Percentiles rank a stretch among this genome's conserved stretches.
Evolutionary conservation across 352 stramenopile genomes (phyloP).

Genomic region (Phytopythium ostracodes): DNA sequence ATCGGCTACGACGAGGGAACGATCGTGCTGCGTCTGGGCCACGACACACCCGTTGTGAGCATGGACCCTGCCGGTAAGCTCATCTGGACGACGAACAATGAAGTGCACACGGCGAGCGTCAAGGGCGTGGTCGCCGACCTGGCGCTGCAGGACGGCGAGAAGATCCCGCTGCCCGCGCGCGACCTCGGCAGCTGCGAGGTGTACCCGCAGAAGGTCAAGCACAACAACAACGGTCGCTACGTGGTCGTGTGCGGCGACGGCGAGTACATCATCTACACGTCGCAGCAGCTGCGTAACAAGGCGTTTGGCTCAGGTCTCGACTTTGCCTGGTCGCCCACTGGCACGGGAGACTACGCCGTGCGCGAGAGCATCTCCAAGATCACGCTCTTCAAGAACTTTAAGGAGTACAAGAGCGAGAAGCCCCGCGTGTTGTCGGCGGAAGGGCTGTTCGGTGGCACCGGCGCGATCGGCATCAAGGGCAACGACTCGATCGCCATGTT

Average conservation of each 20-base stretch:
- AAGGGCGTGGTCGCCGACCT: constrained; percentile 84
- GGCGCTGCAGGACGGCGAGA: constrained; percentile 86
- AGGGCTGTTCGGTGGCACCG: constrained; percentile 93
- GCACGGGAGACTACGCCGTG: constrained; percentile 98
- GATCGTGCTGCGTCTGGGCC: constrained; percentile 96
- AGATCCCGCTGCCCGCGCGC: constrained; percentile 71
- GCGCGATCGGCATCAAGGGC: constrained; percentile 95
- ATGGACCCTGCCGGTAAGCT: constrained; percentile 98
- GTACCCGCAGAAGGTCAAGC: constrained; percentile 96
- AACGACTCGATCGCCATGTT: constrained; percentile 98
- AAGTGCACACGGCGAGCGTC: constrained; percentile 94
- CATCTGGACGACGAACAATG: constrained; percentile 98
- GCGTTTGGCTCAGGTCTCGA: constrained; percentile 97
- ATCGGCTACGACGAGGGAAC: constrained; percentile 94
- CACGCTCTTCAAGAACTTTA: constrained; percentile 99
- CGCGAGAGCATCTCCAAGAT: constrained; percentile 95
- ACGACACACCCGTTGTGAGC: constrained; percentile 96
- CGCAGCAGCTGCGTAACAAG: constrained; percentile 94
- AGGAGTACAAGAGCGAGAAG: constrained; percentile 94
- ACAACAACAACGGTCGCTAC: constrained; percentile 99
- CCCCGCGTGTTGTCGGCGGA: constrained; percentile 94
- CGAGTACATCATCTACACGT: constrained; percentile 99
- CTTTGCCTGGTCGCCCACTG: constrained; percentile 96
- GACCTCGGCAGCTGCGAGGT: constrained; percentile 98
- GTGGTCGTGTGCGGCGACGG: constrained; percentile 98